Evolutionary conservation across 495 filamentous ascomycete genomes (phyloP).

Genomic region (Sordaria brevicollis): DNA sequence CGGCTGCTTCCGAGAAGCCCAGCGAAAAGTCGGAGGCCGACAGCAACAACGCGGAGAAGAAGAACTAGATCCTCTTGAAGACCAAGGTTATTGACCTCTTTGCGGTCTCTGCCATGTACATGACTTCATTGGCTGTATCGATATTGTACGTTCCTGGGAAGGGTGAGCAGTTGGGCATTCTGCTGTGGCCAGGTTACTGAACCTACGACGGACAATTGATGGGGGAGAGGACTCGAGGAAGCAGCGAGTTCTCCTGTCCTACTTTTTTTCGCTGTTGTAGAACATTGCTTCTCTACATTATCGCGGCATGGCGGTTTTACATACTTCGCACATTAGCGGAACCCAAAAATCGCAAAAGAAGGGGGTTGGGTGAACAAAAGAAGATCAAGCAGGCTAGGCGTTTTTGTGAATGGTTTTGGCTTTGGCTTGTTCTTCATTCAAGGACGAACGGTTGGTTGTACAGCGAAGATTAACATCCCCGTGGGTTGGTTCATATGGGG

Average conservation of each 20-base stretch:
- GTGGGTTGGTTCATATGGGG: not conserved
- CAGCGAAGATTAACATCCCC: not conserved
- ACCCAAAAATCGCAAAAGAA: not conserved
- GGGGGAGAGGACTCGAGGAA: not conserved
- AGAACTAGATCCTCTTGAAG: conserved; percentile 4
- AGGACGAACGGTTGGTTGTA: not conserved
- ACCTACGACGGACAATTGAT: not conserved
- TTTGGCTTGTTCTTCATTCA: not conserved
- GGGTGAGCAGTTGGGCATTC: not conserved
- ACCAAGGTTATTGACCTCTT: not conserved
- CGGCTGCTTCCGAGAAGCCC: not conserved
- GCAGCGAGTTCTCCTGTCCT: not conserved
- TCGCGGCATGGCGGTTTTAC: not conserved
- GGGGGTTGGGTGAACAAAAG: not conserved
- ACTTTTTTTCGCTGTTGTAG: not conserved
- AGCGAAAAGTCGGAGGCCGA: not conserved
- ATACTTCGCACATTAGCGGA: not conserved
- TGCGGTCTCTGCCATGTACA: not conserved
- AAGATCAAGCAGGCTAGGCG: not conserved
- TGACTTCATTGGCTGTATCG: not conserved
- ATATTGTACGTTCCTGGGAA: not conserved
- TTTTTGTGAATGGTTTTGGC: not conserved
- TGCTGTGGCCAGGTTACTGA: not conserved
- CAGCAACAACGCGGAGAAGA: not conserved
- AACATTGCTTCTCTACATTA: not conserved